Evolutionary conservation across 768 basidiomycete species (phyloP), one percentile per base, ranked within the genome.

Genomic region (Amanita muscaria): DNA sequence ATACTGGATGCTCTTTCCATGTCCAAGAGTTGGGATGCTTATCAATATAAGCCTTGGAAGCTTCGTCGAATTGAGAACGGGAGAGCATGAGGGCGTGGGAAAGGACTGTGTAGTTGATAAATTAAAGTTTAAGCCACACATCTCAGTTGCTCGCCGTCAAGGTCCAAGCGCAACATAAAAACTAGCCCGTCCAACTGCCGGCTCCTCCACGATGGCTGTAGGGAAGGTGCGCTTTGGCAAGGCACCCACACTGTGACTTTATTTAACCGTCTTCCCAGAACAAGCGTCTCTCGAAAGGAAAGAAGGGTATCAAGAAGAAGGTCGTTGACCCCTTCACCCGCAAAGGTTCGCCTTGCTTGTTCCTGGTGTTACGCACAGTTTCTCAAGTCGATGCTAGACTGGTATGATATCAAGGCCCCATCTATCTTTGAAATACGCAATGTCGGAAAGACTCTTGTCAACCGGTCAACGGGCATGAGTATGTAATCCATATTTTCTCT

Each of bases 281-380:
- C 75, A 99, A 99, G 73, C 83, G 91, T 64, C 79, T 93, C 56
- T 92, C 91, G 40, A 96, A 96, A 74, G 91, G 91, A 59, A 93
- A 93, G 80, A 93, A 93, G 76, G 91, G 90, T 65, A 83, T 97
- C 76, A 99, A 99, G 91, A 99, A 98, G 77, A 96, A 98, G 83
- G 92, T 96, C 65, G 91, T 99, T 52, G 96, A 99, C 79, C 92
- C 96, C 53, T 96, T 99, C 86, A 84, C 94, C 54, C 84, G 96
- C 76, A 99, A 99, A 73, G 94, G 94, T 93, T 7, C 2, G 34
- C 39, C 14, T 57, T 49, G 54, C 59, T 46, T 46, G 16, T 24
- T 29, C 27, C n/a, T 34, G 19, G 14, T 33, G 40, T 30, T 27
- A 31, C 34, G 6, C 27, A 44, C 18, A 39, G 29, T 48, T 11